phyloP scores from a whole-genome alignment of 345 rosid genomes.

The Combretum micranthum region DNA sequence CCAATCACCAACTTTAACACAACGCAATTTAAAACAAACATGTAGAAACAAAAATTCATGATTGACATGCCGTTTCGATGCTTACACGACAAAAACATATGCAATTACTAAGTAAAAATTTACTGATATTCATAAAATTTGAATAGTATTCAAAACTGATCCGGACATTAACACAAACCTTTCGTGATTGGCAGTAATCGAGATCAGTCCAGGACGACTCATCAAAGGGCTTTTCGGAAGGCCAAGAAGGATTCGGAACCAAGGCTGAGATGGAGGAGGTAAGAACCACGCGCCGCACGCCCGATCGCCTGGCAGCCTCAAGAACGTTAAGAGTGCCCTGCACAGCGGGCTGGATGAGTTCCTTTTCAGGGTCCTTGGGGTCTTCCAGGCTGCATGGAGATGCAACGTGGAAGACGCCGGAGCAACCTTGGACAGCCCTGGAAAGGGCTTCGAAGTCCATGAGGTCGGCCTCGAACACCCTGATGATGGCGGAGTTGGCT shows the following conservation, averaged over 20 bases:
- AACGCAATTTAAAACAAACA: no score
- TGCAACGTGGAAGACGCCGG: constrained; percentile 81
- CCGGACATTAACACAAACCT: constrained; percentile 19
- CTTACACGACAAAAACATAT: no score
- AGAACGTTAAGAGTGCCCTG: constrained; percentile 71
- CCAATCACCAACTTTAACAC: not conserved
- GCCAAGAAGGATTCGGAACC: constrained; percentile 73
- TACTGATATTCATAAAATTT: no score
- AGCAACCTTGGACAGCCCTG: constrained; percentile 60
- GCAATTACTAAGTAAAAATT: no score
- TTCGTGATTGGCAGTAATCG: constrained; percentile 53
- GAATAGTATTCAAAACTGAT: not conserved
- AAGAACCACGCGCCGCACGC: constrained; percentile 67
- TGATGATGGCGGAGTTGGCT: constrained; percentile 19
- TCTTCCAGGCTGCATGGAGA: constrained; percentile 76
- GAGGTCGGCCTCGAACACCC: constrained; percentile 52
- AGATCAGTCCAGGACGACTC: constrained; percentile 84
- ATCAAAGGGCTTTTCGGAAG: constrained; percentile 32
- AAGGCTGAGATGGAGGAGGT: constrained; percentile 76
- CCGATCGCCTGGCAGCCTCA: constrained; percentile 43
- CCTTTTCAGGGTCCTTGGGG: constrained; percentile 52
- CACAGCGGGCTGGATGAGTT: constrained; percentile 66
- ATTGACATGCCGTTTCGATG: no score
- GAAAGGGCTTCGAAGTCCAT: constrained; percentile 46
- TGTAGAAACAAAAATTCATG: no score